Percentiles rank a stretch among this genome's conserved stretches.
phyloP scores from a whole-genome alignment of 2,329 filamentous ascomycete species.

The Diaporthe ilicicola region DNA sequence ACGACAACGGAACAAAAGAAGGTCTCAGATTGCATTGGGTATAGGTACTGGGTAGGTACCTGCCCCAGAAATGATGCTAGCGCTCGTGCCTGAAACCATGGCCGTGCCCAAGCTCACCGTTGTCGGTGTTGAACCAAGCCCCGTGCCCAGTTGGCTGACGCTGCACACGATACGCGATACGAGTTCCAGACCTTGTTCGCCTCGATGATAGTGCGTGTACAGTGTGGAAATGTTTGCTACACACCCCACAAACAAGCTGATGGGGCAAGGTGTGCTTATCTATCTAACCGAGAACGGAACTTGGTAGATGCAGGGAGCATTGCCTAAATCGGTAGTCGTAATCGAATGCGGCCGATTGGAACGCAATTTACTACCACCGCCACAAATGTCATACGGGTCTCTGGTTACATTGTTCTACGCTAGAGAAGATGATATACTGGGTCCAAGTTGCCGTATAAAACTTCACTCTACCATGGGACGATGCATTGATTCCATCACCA shows the following conservation, averaged over 20 bases:
- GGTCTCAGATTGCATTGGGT: constrained; percentile 6
- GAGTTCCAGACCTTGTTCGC: background rate
- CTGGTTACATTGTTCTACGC: no score
- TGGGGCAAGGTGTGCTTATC: constrained; percentile 20
- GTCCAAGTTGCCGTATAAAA: no score
- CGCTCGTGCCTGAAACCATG: constrained; percentile 21
- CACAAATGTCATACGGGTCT: no score
- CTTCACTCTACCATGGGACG: no score
- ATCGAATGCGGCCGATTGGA: background rate
- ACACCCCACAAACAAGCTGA: background rate
- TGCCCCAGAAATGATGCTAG: constrained; percentile 9
- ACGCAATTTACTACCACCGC: no score
- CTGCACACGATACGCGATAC: constrained; percentile 16
- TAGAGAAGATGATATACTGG: no score
- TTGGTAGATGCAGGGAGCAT: background rate
- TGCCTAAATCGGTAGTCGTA: background rate
- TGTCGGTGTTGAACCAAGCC: constrained; percentile 17
- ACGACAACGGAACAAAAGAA: constrained; percentile 17
- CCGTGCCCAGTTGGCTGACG: constrained; percentile 21
- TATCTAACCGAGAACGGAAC: constrained; percentile 2
- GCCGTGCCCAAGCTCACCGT: constrained; percentile 24
- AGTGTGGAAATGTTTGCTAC: background rate
- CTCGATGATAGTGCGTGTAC: constrained; percentile 12
- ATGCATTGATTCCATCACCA: no score
- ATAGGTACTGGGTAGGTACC: constrained; percentile 23